phyloP scores from a whole-genome alignment of 2,329 filamentous ascomycete species.

The Chrysoporthe puriensis region DNA sequence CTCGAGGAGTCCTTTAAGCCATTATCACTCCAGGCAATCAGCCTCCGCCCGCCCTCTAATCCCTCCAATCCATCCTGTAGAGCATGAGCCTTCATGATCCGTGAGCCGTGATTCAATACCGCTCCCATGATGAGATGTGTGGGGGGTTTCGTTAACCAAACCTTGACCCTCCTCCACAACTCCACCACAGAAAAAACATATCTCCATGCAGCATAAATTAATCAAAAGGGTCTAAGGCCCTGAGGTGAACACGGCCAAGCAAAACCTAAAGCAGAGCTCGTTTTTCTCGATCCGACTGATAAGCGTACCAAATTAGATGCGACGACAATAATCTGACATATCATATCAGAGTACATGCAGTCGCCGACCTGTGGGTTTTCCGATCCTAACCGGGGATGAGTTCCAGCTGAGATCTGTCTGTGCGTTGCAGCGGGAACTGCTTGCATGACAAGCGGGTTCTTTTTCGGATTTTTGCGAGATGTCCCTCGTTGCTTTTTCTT shows the following conservation, averaged over 20 bases:
- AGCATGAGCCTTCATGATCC: background rate
- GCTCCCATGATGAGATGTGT: too few species aligned
- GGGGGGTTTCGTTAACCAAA: too few species aligned
- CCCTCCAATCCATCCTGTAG: background rate
- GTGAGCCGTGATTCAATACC: too few species aligned
- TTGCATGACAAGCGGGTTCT: background rate
- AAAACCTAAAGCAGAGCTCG: too few species aligned
- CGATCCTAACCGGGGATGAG: slow-evolving; percentile 1
- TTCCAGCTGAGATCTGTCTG: slow-evolving; percentile 1
- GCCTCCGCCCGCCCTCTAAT: background rate
- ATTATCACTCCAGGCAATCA: background rate
- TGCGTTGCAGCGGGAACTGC: background rate
- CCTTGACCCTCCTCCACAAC: too few species aligned
- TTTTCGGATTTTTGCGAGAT: background rate
- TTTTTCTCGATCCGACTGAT: background rate
- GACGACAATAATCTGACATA: background rate
- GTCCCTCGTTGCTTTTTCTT: background rate
- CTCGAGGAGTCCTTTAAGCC: background rate
- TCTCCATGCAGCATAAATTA: too few species aligned
- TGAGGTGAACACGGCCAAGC: background rate
- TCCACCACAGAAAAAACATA: too few species aligned
- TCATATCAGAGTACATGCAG: background rate
- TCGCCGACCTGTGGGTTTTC: slow-evolving; percentile 4
- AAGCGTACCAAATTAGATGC: background rate
- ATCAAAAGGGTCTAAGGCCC: too few species aligned